phyloP scores from a whole-genome alignment of 768 basidiomycete genomes.

The Suillus occidentalis region DNA sequence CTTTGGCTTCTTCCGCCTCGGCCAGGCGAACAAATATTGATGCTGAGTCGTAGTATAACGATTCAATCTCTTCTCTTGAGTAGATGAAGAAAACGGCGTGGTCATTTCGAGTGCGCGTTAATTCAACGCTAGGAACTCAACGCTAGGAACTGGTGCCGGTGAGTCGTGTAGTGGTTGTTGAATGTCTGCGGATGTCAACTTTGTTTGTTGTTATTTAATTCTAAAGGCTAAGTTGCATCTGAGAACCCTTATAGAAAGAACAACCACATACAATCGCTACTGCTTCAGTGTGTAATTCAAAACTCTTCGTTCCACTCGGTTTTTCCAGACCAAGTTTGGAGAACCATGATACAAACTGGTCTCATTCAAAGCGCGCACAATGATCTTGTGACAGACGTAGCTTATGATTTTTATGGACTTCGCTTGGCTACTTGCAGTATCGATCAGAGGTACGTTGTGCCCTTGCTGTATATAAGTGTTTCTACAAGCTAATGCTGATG shows the following conservation, averaged over 20 bases:
- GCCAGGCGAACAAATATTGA: too few species aligned
- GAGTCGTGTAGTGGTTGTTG: too few species aligned
- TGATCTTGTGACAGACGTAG: conserved; percentile 82
- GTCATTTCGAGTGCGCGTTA: too few species aligned
- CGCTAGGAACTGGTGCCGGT: too few species aligned
- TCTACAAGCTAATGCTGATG: conserved; percentile 1
- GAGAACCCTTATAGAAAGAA: neutral
- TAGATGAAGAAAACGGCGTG: too few species aligned
- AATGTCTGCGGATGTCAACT: too few species aligned
- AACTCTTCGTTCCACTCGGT: neutral
- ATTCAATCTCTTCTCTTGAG: too few species aligned
- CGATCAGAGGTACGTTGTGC: conserved; percentile 66
- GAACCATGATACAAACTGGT: conserved; percentile 72
- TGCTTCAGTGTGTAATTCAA: neutral
- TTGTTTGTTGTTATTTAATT: conserved; percentile 22
- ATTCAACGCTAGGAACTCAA: too few species aligned
- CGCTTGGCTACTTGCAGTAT: conserved; percentile 78
- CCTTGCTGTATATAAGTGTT: neutral
- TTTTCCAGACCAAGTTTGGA: neutral
- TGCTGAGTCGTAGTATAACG: too few species aligned
- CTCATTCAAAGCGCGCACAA: conserved; percentile 76
- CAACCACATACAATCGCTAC: neutral
- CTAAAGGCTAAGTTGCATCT: conserved; percentile 11
- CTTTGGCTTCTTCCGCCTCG: too few species aligned
- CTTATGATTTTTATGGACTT: conserved; percentile 90